Evolutionary conservation across 1,139 yeast species (phyloP).

Genomic region (Taphrina pruni): DNA sequence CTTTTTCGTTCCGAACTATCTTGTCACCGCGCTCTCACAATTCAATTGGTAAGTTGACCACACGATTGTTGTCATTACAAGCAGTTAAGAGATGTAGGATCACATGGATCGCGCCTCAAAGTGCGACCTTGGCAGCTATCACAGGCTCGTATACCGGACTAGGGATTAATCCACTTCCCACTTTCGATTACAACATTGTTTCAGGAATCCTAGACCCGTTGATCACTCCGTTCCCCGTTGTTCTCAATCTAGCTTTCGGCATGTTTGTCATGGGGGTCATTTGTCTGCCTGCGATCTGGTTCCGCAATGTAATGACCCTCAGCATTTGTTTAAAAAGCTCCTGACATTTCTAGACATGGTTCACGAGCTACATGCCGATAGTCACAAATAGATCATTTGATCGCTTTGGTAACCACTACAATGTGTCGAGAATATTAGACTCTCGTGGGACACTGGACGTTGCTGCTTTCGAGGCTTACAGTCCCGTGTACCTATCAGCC

Average conservation of each 20-base stretch:
- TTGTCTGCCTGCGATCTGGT: slow-evolving; percentile 58
- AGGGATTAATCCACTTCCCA: slow-evolving; percentile 62
- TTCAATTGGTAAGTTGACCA: slow-evolving; percentile 67
- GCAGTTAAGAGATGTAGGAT: slow-evolving; percentile 2
- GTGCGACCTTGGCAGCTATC: slow-evolving; percentile 60
- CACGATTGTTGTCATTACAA: slow-evolving; percentile 46
- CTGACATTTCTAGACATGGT: slow-evolving; percentile 58
- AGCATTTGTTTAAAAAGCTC: neutral
- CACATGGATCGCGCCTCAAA: slow-evolving; percentile 64
- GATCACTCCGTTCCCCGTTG: slow-evolving; percentile 59
- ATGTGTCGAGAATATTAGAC: slow-evolving; percentile 58
- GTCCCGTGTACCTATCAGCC: slow-evolving; percentile 68
- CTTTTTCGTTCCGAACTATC: slow-evolving; percentile 64
- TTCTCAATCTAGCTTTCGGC: slow-evolving; percentile 24
- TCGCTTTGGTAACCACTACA: slow-evolving; percentile 57
- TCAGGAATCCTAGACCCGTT: slow-evolving; percentile 53
- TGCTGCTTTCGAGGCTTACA: slow-evolving; percentile 60
- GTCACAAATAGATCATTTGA: slow-evolving; percentile 56
- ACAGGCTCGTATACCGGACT: slow-evolving; percentile 61
- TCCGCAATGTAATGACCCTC: slow-evolving; percentile 60
- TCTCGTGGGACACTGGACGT: slow-evolving; percentile 59
- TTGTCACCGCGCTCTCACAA: slow-evolving; percentile 60
- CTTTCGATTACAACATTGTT: slow-evolving; percentile 59
- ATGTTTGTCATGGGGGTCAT: slow-evolving; percentile 52
- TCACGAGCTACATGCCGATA: slow-evolving; percentile 51